Conservation (phyloP, 83 land plant species). For the Picea abies region DNA sequence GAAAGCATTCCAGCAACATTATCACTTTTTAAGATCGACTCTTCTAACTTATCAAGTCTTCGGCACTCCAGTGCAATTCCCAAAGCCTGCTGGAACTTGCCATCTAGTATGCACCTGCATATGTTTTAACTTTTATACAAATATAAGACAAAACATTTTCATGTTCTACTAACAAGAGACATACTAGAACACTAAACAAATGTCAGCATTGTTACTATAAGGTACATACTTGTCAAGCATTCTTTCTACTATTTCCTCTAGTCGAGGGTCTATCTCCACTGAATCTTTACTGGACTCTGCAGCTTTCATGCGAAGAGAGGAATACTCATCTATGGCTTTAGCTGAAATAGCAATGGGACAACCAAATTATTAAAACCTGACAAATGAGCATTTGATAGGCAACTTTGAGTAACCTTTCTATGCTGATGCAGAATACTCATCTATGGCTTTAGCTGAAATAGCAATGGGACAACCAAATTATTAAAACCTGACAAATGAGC, state of each 20-base stretch:
- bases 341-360: constrained; percentile 17
- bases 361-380: background rate
- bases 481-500: background rate
- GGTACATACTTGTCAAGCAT: constrained; percentile 45
- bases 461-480: background rate
- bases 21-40: constrained; percentile 37
- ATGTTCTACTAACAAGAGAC: background rate
- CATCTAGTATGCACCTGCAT: constrained; percentile 49
- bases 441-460: constrained; percentile 39
- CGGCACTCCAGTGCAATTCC: constrained; percentile 53
- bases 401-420: background rate
- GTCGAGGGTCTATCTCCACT: constrained; percentile 35
- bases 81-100: constrained; percentile 50
- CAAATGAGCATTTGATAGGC: background rate
- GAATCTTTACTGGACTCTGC: constrained; percentile 26
- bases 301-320: constrained; percentile 35
- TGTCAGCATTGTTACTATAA: background rate
- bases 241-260: constrained; percentile 45
- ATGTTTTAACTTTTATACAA: background rate
- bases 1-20: constrained; percentile 38
- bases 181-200: background rate
- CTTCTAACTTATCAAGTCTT: constrained; percentile 51
- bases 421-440: constrained; percentile 2
- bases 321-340: constrained; percentile 50
- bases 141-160: background rate